Base-by-base conservation (phyloP, 2,329 filamentous ascomycete species). In the Scopulariopsis brevicaulis region DNA sequence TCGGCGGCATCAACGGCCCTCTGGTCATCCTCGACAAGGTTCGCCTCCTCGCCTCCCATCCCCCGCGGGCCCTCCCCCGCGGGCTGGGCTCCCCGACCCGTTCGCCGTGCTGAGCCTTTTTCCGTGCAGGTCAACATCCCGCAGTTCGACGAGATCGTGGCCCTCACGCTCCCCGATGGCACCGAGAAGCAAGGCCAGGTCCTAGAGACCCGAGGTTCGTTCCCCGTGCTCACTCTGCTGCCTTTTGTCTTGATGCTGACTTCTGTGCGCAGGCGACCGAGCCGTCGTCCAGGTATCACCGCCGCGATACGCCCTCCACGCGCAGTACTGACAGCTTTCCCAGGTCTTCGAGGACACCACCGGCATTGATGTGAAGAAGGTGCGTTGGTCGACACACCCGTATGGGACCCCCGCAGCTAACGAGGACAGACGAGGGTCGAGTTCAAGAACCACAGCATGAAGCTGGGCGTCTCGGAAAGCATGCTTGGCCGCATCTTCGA, bases 401-500 rank as follows among this genome's bases (percentile, higher is more conserved):
- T 18, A 24, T 14, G 8, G 3, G 15, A 37, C 6, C 11, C 2
- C 55, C 14, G 18, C 32, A 25, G 15, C 52, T 56, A 46, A 57
- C 34, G 32, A 10, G 32, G 40, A 64, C 68, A 94, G 92, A 96
- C 93, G 58, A 95, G 88, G 81, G 93, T 99, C 73, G 90, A 99
- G 73, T 97, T 99, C 74, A 95, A 89, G 35, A 94, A 94, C 61
- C 84, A 96, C 77, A 97, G 90, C 78, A 79, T 99, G 78, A 97
- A 97, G 83, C 88, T 99, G 57, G 94, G 94, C 74, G 94, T 99
- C 60, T 97, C 94, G 56, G 95, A 99, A 77, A 94, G 99, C 79
- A 99, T 99, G 94, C 77, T 99, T 75, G 94, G 94, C 64, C 93
- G 95, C 78, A 91, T 97, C 74, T 99, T 99, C 71, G 92, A 99